Percentiles rank a stretch among this genome's conserved stretches.
Conservation (phyloP, 306 rosid genomes). For the Ziziphus jujuba region DNA sequence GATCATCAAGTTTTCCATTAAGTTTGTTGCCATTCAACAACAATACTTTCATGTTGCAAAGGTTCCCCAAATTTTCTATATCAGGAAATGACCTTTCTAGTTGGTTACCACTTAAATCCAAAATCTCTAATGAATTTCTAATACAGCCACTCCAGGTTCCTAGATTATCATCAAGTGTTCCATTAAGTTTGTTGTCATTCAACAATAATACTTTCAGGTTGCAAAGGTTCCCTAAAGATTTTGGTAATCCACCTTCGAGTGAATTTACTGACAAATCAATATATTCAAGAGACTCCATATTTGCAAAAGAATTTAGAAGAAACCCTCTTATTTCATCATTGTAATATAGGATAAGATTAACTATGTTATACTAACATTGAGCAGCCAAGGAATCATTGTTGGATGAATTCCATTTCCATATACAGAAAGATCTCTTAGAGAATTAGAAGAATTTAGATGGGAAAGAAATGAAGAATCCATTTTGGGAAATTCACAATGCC, state of each 20-base stretch:
- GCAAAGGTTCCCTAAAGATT: no score
- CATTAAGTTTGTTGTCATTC: no score
- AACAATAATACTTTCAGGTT: no score
- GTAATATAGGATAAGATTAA: neutral
- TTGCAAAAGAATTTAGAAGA: neutral
- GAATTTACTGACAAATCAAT: neutral
- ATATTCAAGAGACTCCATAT: neutral
- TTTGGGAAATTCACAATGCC: neutral
- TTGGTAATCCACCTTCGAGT: no score
- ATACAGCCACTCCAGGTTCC: neutral
- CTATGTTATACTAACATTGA: neutral
- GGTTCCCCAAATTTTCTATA: neutral
- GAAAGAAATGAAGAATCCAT: neutral
- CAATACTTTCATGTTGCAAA: neutral
- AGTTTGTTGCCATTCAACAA: neutral
- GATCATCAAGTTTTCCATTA: neutral
- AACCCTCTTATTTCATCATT: neutral
- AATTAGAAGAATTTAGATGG: constrained; percentile 21
- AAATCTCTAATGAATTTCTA: neutral
- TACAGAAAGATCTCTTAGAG: neutral
- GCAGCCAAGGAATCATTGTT: neutral
- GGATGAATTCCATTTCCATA: neutral
- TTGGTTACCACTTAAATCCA: neutral
- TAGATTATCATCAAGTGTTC: neutral
- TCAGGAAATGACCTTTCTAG: neutral